Conservation (phyloP, 495 filamentous ascomycete species). For the Aspergillus baeticus region DNA sequence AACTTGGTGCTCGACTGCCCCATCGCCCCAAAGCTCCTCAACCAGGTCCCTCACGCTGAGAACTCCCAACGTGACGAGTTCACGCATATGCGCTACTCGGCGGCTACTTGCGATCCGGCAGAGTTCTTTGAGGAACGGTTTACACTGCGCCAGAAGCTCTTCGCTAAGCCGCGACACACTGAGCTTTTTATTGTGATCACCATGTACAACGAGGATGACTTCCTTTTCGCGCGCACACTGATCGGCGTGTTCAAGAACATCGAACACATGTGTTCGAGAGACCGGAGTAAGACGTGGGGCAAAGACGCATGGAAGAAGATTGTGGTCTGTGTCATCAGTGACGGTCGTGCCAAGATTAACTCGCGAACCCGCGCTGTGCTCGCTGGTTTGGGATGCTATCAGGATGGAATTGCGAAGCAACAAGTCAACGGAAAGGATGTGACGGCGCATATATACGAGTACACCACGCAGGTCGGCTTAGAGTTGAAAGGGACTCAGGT, state of each 20-base stretch:
- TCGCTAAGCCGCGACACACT: constrained; percentile 88
- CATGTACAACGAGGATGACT: constrained; percentile 99
- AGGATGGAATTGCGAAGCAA: constrained; percentile 98
- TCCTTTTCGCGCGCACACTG: constrained; percentile 95
- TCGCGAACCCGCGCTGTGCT: constrained; percentile 85
- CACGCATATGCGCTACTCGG: constrained; percentile 97
- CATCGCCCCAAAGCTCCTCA: constrained; percentile 84
- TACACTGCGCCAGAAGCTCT: constrained; percentile 89
- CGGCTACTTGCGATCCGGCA: constrained; percentile 90
- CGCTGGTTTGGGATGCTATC: constrained; percentile 92
- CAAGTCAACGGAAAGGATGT: constrained; percentile 97
- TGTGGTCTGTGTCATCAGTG: constrained; percentile 96
- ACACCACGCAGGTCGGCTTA: constrained; percentile 90
- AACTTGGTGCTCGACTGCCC: constrained; percentile 98
- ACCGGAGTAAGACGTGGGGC: constrained; percentile 94
- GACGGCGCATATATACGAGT: constrained; percentile 98
- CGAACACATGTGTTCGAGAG: constrained; percentile 90
- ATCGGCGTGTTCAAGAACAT: constrained; percentile 98
- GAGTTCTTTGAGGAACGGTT: constrained; percentile 88
- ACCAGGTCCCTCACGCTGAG: constrained; percentile 77
- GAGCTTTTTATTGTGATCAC: constrained; percentile 98
- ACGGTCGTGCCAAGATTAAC: constrained; percentile 98
- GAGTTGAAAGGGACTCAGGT: constrained; percentile 88
- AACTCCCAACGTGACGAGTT: constrained; percentile 90
- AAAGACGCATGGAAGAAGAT: constrained; percentile 99